Conservation (phyloP, 164 flowering plant genomes). For the grape (Vitis vinifera) region ASM3070453v1 NC_081817.1:2558001-2558500, state of each 20-base stretch:
- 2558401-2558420: no score
- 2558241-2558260: background rate
- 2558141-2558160: slow-evolving; percentile 89
- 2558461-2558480: no score
- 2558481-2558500: no score
- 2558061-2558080: slow-evolving; percentile 89
- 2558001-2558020: slow-evolving; percentile 39
- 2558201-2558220: background rate
- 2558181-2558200: slow-evolving; percentile 53
- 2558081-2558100: slow-evolving; percentile 85
- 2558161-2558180: slow-evolving; percentile 84
- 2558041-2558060: slow-evolving; percentile 94
- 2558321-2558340: no score
- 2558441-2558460: no score
- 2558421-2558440: no score
- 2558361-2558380: no score
- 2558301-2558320: no score
- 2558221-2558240: slow-evolving; percentile 1
- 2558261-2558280: no score
- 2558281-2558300: no score
- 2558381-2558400: no score
- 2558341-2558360: no score
- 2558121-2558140: slow-evolving; percentile 81
- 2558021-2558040: slow-evolving; percentile 33
- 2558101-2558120: slow-evolving; percentile 79